A percentile compares a stretch with the other conserved stretches of the same genome.
phyloP scores from a whole-genome alignment of 2,329 filamentous ascomycete species.

The Lasiodiplodia gonubiensis region DNA sequence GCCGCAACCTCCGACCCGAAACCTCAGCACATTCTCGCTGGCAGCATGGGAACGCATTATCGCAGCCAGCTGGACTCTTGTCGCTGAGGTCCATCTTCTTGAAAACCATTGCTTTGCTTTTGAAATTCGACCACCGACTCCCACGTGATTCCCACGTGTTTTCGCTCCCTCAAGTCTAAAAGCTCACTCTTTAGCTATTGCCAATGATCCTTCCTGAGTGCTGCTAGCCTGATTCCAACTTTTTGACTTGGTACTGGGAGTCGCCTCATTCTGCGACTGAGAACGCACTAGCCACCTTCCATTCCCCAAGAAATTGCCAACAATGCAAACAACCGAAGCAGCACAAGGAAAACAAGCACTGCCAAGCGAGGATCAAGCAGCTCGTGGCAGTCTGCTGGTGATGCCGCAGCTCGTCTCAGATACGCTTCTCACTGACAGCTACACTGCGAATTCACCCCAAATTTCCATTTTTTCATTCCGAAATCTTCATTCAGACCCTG shows the following conservation, averaged over 20 bases:
- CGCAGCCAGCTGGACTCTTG: neutral
- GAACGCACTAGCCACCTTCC: constrained; percentile 17
- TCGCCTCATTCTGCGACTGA: neutral
- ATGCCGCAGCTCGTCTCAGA: neutral
- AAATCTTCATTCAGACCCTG: neutral
- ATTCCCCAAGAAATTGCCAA: constrained; percentile 16
- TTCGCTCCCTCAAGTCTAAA: neutral
- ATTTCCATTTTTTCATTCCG: neutral
- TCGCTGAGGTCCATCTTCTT: neutral
- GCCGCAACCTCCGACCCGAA: neutral
- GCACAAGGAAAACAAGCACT: constrained; percentile 7
- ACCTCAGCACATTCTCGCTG: neutral
- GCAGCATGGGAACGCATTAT: neutral
- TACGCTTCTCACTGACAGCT: too few species aligned
- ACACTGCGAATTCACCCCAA: neutral
- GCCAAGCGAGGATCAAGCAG: constrained; percentile 7
- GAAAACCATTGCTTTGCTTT: neutral
- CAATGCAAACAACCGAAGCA: neutral
- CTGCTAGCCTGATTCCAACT: neutral
- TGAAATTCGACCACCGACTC: neutral
- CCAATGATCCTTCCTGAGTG: neutral
- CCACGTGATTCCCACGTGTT: constrained; percentile 2
- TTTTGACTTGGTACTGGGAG: neutral
- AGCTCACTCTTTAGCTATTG: neutral
- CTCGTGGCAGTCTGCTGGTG: neutral